Evolutionary conservation across 495 filamentous ascomycete species (phyloP).

Genomic region (Lasiosphaeria miniovina): DNA sequence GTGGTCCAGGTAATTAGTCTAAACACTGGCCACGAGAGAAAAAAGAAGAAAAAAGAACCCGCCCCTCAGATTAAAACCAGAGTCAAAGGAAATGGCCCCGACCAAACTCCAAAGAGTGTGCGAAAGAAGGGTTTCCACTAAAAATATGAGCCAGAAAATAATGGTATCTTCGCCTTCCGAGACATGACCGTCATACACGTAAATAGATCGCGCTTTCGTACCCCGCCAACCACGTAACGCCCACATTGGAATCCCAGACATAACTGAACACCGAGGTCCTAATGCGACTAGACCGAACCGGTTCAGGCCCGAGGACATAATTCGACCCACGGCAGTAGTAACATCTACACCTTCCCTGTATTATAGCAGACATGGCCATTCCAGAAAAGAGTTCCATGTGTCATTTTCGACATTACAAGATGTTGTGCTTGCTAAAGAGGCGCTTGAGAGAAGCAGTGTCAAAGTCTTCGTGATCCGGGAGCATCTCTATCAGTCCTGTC

Average conservation of each 20-base stretch:
- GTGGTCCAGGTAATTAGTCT: no score
- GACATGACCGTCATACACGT: neutral
- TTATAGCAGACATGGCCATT: neutral
- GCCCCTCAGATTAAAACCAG: no score
- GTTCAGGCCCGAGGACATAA: neutral
- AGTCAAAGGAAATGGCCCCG: no score
- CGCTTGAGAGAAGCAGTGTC: constrained; percentile 47
- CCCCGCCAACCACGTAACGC: neutral
- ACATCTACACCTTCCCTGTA: neutral
- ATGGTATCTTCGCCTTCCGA: constrained; percentile 1
- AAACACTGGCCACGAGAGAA: no score
- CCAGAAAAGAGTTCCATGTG: neutral
- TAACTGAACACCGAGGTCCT: neutral
- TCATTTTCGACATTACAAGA: constrained; percentile 36
- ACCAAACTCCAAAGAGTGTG: no score
- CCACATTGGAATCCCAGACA: neutral
- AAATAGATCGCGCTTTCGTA: neutral
- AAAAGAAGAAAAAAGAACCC: no score
- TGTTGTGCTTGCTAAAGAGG: constrained; percentile 45
- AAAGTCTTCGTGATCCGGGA: constrained; percentile 63
- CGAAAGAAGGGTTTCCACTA: neutral
- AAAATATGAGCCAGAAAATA: neutral
- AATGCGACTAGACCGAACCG: neutral
- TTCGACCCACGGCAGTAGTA: neutral
- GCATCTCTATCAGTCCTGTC: constrained; percentile 80